Conservation (phyloP, 2,329 filamentous ascomycete genomes). For the Pseudohalonectria lignicola region DNA sequence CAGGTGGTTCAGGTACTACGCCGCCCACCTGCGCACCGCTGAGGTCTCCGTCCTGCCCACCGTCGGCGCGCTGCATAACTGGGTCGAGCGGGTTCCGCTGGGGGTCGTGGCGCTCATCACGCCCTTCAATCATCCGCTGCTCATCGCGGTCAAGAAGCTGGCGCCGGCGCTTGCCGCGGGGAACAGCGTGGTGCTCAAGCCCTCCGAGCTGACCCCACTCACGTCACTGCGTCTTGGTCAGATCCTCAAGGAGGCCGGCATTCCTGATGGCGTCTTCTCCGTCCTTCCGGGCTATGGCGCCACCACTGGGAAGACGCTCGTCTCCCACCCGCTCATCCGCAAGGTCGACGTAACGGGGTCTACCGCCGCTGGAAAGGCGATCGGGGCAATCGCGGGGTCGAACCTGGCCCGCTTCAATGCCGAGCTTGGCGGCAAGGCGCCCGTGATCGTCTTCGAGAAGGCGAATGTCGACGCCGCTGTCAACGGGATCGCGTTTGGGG, state of each 20-base stretch:
- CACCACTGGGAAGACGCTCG: constrained; percentile 40
- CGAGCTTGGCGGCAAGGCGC: constrained; percentile 62
- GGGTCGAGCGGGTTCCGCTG: constrained; percentile 40
- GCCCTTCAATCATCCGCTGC: constrained; percentile 47
- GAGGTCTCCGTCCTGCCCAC: constrained; percentile 57
- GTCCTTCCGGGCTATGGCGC: constrained; percentile 45
- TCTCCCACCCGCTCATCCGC: constrained; percentile 37
- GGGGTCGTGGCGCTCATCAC: constrained; percentile 48
- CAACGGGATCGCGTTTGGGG: constrained; percentile 54
- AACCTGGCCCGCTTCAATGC: constrained; percentile 62
- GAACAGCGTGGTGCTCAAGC: constrained; percentile 50
- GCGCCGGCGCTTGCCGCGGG: constrained; percentile 49
- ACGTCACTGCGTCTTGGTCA: constrained; percentile 47
- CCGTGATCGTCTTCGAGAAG: constrained; percentile 55
- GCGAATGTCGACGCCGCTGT: constrained; percentile 56
- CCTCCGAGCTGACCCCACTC: constrained; percentile 51
- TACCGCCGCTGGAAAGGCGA: constrained; percentile 57
- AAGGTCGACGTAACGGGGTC: constrained; percentile 70
- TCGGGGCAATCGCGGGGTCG: constrained; percentile 53
- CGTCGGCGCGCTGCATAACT: constrained; percentile 46
- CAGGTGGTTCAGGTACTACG: constrained; percentile 64
- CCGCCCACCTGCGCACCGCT: constrained; percentile 54
- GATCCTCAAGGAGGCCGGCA: constrained; percentile 54
- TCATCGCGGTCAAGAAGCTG: constrained; percentile 49
- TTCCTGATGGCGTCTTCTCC: constrained; percentile 60